Percentiles rank a stretch among this genome's conserved stretches.
phyloP scores from a whole-genome alignment of 2,329 filamentous ascomycete genomes.

The Dothistroma septosporum region DNA sequence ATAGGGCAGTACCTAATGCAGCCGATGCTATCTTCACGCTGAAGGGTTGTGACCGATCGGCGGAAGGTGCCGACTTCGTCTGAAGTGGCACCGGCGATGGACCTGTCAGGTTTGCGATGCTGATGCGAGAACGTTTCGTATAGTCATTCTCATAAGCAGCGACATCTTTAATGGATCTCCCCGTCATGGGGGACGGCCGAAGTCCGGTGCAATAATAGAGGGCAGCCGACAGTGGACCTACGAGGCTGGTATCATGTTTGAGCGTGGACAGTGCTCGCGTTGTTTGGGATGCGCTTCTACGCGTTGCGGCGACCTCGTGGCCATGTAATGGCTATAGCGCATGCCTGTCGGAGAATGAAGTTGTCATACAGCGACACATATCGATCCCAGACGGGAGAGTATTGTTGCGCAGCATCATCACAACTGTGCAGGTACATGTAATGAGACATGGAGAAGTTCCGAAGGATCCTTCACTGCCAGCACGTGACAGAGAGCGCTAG shows the following conservation, averaged over 20 bases:
- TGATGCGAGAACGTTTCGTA: background rate
- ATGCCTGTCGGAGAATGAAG: background rate
- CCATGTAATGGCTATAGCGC: background rate
- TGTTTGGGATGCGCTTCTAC: background rate
- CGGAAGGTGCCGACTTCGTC: background rate
- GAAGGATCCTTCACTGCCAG: too few species aligned
- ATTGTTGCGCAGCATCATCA: too few species aligned
- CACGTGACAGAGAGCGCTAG: too few species aligned
- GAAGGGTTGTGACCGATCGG: background rate
- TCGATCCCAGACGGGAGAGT: too few species aligned
- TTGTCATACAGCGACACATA: background rate
- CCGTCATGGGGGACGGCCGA: background rate
- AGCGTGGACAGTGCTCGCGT: background rate
- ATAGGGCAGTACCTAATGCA: background rate
- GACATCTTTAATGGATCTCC: background rate
- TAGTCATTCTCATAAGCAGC: background rate
- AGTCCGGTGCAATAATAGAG: background rate
- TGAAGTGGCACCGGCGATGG: background rate
- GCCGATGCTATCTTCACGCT: background rate
- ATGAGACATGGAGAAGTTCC: too few species aligned
- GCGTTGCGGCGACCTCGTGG: background rate
- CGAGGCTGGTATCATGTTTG: background rate
- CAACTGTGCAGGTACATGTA: too few species aligned
- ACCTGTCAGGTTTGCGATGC: background rate
- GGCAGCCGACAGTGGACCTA: background rate